A percentile compares a stretch with the other conserved stretches of the same genome.
phyloP scores from a whole-genome alignment of 495 filamentous ascomycete genomes.

The Penicillium maclennaniae region DNA sequence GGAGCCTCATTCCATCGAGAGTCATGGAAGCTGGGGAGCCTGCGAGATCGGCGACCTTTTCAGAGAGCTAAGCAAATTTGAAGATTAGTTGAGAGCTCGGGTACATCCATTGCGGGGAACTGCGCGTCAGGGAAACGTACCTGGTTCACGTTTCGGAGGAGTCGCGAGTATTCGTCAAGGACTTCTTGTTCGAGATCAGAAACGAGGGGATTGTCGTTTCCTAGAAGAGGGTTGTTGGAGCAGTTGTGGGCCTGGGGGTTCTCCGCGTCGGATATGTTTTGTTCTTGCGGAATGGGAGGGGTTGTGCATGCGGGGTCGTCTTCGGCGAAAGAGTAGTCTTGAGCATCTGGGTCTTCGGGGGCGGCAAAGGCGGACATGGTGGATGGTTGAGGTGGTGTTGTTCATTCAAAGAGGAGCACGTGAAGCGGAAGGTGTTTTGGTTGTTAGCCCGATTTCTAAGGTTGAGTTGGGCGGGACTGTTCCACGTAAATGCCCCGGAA shows the following conservation, averaged over 20 bases:
- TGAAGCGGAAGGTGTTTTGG: background rate
- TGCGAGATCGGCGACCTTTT: slow-evolving; percentile 36
- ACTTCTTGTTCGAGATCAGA: slow-evolving; percentile 89
- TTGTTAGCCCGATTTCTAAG: background rate
- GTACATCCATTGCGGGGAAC: background rate
- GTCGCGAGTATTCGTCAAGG: slow-evolving; percentile 82
- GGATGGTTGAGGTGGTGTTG: background rate
- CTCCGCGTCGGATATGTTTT: slow-evolving; percentile 16
- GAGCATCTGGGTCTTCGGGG: slow-evolving; percentile 17
- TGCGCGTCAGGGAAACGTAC: slow-evolving; percentile 36
- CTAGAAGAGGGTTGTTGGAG: slow-evolving; percentile 40
- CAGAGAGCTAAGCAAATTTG: slow-evolving; percentile 28
- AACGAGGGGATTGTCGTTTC: slow-evolving; percentile 35
- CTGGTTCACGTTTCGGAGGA: slow-evolving; percentile 88
- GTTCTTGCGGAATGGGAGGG: slow-evolving; percentile 18
- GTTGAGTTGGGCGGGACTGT: background rate
- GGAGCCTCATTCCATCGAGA: slow-evolving; percentile 71
- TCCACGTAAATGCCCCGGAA: background rate
- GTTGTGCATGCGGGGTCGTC: slow-evolving; percentile 21
- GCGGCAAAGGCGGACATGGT: slow-evolving; percentile 27
- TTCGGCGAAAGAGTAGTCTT: slow-evolving; percentile 20
- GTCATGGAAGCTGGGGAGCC: slow-evolving; percentile 33
- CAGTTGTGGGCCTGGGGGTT: slow-evolving; percentile 11
- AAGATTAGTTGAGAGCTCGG: background rate
- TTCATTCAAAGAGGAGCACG: background rate